Base-by-base conservation (phyloP, 805 yeast genomes). In the Schwanniomyces occidentalis region DNA sequence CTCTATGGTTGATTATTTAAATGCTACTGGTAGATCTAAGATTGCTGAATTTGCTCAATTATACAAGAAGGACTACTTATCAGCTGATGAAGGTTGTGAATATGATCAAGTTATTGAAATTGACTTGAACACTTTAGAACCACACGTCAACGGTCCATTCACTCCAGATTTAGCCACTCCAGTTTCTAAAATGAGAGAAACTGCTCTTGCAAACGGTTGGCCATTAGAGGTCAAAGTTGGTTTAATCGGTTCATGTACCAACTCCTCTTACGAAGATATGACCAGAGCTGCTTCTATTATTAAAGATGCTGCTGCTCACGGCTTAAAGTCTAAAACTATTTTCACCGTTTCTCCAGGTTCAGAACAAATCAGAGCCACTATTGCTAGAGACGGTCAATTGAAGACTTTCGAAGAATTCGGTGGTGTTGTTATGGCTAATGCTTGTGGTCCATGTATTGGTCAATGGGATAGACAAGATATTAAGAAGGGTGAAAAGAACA, bases 391-490 rank as follows among this genome's bases (percentile, higher is more conserved):
- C 65, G 97, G 98, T 44, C 83, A 85, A 65, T 79, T 91, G 51
- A 73, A 83, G 51, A 84, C 93, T 49, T 89, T 91, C 68, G 80
- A 82, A 59, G 88, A 87, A 56, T 85, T 84, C 54, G 97, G 97
- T 52, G 98, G 95, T 63, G 76, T 83, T 42, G 97, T 91, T 37
- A 74, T 91, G 60, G 97, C 98, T 43, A 91, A 91, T 62, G 98
- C 98, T 40, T 91, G 98, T 76, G 98, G 98, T 58, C 98, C 98
- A 61, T 90, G 98, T 78, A 90, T 90, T 61, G 98, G 98, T 58
- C 97, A 91, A 76, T 91, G 98, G 98, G 96, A 90, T 66, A 85
- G 98, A 71, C 85, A 76, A 57, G 90, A 86, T 63, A 80, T 87
- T 65, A 81, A 86, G 75, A 88, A 86, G 76, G 93, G 90, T 63